Base-by-base conservation (phyloP, 2,329 filamentous ascomycete species). In the Truncatella angustata region DNA sequence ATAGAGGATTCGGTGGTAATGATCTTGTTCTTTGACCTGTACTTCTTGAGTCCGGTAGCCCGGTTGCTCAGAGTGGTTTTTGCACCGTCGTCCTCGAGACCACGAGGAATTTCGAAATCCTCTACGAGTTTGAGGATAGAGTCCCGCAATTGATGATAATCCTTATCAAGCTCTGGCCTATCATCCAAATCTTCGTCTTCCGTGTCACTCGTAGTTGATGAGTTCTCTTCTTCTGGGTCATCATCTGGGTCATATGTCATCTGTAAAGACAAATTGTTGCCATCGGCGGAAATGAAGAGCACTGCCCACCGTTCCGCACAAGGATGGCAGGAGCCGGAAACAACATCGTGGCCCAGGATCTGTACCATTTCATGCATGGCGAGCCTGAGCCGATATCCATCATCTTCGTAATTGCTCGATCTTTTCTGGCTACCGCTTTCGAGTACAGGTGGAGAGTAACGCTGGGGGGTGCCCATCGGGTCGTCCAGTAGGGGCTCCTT, bases 251-350 rank as follows among this genome's bases (percentile, higher is more conserved):
- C 89, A 67, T 88, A 90, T 34, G 78, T 84, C 86, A 91, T 89
- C 42, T 86, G 80, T 3, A 85, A 80, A 6, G 85, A 86, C 36
- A 95, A 73, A 48, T 77, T 77, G 62, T 83, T 85, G 28, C 90
- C 89, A 66, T 91, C 85, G 1, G 83, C 72, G 0, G 88, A 88
- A 51, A 95, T 82, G 62, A 92, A 93, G 7, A 95, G 73, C 5
- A 94, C 86, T 4, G 88, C 82, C 91, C 91, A 96, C 51, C 86
- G 79, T 69, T 95, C 91, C 1, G 87, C 86, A 56, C 89, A 93
- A 7, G 90, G 90, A 61, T 94, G 88, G 50, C 85, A 87, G 12
- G 82, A 76, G 20, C 87, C 88, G 46, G 85, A 82, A 16, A 86
- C 76, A 11, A 75, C 79, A 12, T 91, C 85, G 5, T 74, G 62